Evolutionary conservation across 257 asterid species (phyloP).

Genomic region (Leonotis leonurus): DNA sequence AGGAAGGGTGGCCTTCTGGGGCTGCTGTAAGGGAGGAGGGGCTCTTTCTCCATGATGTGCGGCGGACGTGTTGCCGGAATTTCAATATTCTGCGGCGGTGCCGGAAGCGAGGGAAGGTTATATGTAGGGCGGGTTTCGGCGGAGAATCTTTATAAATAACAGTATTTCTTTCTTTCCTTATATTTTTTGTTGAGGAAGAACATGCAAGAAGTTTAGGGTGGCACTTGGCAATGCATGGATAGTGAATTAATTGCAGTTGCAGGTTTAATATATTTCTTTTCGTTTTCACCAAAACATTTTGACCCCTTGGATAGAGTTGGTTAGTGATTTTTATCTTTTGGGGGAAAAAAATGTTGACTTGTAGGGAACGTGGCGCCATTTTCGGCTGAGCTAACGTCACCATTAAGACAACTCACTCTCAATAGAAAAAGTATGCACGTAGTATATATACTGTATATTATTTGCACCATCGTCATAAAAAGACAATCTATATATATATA

Average conservation of each 20-base stretch:
- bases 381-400: not conserved
- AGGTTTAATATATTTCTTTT: no score
- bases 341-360: not conserved
- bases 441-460: no score
- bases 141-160: not conserved
- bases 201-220: slow-evolving; percentile 10
- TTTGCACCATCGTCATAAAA: no score
- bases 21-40: slow-evolving; percentile 45
- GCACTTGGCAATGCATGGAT: slow-evolving; percentile 21
- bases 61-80: slow-evolving; percentile 1
- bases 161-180: no score
- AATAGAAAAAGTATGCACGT: no score
- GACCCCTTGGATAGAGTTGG: no score
- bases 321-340: no score
- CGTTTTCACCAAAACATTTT: no score
- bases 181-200: not conserved
- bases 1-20: slow-evolving; percentile 34
- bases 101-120: not conserved
- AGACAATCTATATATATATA: no score
- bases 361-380: not conserved
- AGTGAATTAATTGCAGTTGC: not conserved
- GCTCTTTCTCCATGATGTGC: slow-evolving; percentile 53
- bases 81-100: slow-evolving; percentile 13
- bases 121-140: not conserved
- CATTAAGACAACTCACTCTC: not conserved